Percentiles rank a stretch among this genome's conserved stretches.
Evolutionary conservation across 257 asterid genomes (phyloP).

Genomic region (Solanum habrochaites): DNA sequence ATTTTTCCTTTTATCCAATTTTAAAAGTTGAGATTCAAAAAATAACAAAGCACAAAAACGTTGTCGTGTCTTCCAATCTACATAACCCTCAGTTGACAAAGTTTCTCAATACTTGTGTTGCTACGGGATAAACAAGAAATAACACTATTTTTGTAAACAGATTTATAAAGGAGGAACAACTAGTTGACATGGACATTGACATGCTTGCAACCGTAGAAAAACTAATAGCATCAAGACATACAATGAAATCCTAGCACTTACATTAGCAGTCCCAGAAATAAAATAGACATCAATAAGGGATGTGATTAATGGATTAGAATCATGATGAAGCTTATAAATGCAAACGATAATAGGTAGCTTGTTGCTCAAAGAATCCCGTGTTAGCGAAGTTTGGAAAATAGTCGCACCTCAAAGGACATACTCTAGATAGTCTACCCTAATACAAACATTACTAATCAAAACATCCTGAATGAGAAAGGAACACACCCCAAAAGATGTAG

Average conservation of each 20-base stretch:
- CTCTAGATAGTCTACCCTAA: neutral
- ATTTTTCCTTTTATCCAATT: too few relatives aligned
- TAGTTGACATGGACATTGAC: neutral
- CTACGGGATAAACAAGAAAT: too few relatives aligned
- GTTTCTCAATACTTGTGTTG: too few relatives aligned
- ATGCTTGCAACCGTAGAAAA: constrained; percentile 77
- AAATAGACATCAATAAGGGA: constrained; percentile 58
- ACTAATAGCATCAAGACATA: constrained; percentile 37
- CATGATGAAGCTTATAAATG: constrained; percentile 10
- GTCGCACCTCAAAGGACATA: neutral
- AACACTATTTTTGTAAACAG: too few relatives aligned
- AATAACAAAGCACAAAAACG: too few relatives aligned
- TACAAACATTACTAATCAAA: too few relatives aligned
- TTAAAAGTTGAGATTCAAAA: too few relatives aligned
- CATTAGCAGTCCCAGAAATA: constrained; percentile 33
- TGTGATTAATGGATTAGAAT: constrained; percentile 36
- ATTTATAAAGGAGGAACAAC: too few relatives aligned
- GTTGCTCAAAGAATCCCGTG: neutral
- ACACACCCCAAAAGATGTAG: neutral
- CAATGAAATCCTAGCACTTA: constrained; percentile 9
- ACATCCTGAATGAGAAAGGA: too few relatives aligned
- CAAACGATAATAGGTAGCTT: neutral
- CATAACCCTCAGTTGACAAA: too few relatives aligned
- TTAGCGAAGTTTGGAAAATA: neutral
- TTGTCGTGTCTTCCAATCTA: too few relatives aligned